These are phyloP conservation scores for Mytilinidion resinicola DNA, from an alignment of 495 filamentous ascomycete species.

Conservation along the genomic window DNA sequence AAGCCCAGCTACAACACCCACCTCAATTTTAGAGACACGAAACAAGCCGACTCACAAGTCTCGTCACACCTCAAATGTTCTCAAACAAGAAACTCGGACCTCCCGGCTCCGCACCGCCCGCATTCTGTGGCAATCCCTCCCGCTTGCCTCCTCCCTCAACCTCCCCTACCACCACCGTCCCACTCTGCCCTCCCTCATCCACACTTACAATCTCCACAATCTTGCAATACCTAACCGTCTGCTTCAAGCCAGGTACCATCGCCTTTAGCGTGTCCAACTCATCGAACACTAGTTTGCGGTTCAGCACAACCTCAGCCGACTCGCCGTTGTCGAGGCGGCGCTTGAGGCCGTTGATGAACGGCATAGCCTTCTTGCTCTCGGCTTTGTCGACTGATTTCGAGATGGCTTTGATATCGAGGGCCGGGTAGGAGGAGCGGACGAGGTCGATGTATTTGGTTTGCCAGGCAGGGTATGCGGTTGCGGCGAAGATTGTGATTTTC, in stretches of 20 bases:
- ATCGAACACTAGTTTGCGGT: slow-evolving; percentile 77
- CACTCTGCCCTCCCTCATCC: slow-evolving; percentile 34
- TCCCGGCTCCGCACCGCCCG: slow-evolving; percentile 71
- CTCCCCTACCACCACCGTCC: slow-evolving; percentile 57
- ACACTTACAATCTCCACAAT: slow-evolving; percentile 38
- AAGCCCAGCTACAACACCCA: too few species aligned
- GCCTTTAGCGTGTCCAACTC: slow-evolving; percentile 57
- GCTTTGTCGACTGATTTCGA: slow-evolving; percentile 67
- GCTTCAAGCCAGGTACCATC: slow-evolving; percentile 39
- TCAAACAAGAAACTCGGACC: slow-evolving; percentile 70
- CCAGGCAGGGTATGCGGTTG: slow-evolving; percentile 75
- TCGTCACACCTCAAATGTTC: slow-evolving; percentile 47
- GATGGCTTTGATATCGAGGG: slow-evolving; percentile 69
- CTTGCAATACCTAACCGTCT: slow-evolving; percentile 35
- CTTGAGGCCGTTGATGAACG: slow-evolving; percentile 86
- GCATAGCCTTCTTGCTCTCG: slow-evolving; percentile 97
- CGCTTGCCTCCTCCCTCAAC: slow-evolving; percentile 58
- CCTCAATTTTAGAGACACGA: too few species aligned
- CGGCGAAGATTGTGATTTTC: slow-evolving; percentile 80
- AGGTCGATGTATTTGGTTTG: slow-evolving; percentile 86
- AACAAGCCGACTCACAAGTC: too few species aligned
- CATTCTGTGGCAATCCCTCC: slow-evolving; percentile 47
- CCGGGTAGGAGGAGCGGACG: slow-evolving; percentile 56
- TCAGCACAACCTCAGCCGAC: slow-evolving; percentile 59
- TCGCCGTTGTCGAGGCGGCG: slow-evolving; percentile 59